These are phyloP conservation scores for Tulasnella sp. DNA, from an alignment of 768 basidiomycete genomes.

Conservation along the genomic window DNA sequence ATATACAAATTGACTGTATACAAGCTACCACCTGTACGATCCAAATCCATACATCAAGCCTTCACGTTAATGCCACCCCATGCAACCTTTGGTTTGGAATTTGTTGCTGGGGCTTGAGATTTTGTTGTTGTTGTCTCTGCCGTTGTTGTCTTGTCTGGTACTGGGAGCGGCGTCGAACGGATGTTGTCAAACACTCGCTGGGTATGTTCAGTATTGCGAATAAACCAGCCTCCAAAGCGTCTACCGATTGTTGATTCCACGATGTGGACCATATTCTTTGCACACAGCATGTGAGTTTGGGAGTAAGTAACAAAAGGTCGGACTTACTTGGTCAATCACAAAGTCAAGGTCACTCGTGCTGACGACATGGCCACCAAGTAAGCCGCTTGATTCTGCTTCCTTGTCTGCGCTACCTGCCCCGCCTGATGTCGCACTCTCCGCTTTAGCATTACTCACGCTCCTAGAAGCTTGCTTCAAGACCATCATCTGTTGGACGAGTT, in stretches of 20 bases:
- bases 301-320: background rate
- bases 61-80: constrained; percentile 10
- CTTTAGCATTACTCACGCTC: constrained; percentile 42
- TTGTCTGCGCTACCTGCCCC: no score
- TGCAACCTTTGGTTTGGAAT: background rate
- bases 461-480: constrained; percentile 81
- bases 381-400: constrained; percentile 27
- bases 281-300: background rate
- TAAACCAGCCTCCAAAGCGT: constrained; percentile 94
- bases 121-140: background rate
- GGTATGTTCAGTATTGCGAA: constrained; percentile 86
- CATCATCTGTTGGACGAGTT: constrained; percentile 94
- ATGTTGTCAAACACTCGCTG: constrained; percentile 77
- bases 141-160: constrained; percentile 17
- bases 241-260: constrained; percentile 88
- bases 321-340: constrained; percentile 76
- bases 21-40: no score
- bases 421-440: constrained; percentile 22
- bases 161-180: constrained; percentile 42
- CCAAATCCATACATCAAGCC: no score
- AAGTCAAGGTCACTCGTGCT: constrained; percentile 92
- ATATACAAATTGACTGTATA: no score
- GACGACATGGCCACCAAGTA: constrained; percentile 77
- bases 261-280: constrained; percentile 90
- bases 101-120: background rate